These are phyloP conservation scores for Xylaria scruposa DNA, from an alignment of 495 filamentous ascomycete genomes.

Conservation along the genomic window DNA sequence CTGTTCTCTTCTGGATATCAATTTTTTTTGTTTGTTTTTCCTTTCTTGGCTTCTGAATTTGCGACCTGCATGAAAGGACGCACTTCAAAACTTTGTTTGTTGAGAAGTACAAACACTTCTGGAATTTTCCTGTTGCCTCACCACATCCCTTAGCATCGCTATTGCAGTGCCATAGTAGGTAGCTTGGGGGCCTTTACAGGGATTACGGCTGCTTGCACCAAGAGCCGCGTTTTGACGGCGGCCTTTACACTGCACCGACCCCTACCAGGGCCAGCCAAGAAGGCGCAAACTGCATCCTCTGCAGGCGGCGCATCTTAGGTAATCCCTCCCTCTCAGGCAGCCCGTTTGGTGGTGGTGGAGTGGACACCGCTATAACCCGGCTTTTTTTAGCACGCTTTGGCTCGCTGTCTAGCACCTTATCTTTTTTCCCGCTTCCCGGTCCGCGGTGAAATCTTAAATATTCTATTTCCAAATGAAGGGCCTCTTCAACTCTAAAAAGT, in stretches of 20 bases:
- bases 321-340: constrained; percentile 5
- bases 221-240: constrained; percentile 12
- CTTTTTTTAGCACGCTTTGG: constrained; percentile 23
- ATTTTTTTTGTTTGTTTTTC: neutral
- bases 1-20: neutral
- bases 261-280: neutral
- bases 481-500: constrained; percentile 60
- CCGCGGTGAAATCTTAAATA: constrained; percentile 9
- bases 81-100: constrained; percentile 13
- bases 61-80: constrained; percentile 23
- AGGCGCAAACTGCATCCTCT: neutral
- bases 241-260: neutral
- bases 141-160: neutral
- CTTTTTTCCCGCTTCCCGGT: constrained; percentile 9
- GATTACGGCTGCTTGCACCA: constrained; percentile 8
- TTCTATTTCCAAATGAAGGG: constrained; percentile 56
- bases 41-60: neutral
- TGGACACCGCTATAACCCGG: constrained; percentile 23
- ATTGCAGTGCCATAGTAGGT: neutral
- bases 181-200: constrained; percentile 13
- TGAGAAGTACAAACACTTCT: neutral
- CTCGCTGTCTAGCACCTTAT: neutral
- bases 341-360: constrained; percentile 20
- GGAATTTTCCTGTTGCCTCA: neutral
- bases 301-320: constrained; percentile 19